Base-by-base conservation (phyloP, 1,139 yeast species). In the Geotrichum cucujoidarum region DNA sequence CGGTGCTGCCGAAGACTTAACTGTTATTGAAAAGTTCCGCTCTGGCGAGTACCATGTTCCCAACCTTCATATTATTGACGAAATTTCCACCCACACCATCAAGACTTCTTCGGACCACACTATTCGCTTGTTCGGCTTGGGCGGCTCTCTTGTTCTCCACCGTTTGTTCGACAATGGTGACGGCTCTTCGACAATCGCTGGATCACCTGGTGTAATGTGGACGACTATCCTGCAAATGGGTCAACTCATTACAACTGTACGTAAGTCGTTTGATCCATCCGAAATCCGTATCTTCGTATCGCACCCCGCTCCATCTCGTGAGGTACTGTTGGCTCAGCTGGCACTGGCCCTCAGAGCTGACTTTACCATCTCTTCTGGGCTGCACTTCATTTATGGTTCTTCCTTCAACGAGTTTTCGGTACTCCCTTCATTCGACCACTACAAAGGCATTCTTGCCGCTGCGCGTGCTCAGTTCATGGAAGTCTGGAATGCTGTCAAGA, bases 201-300 rank as follows among this genome's bases (percentile, higher is more conserved):
- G 95, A 0, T 83, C 81, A 53, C 75, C 80, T 11, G 92, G 94
- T 1, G 81, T 83, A 53, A 72, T 83, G 52, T 85, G 95, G 95
- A 75, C 83, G 27, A 81, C 86, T 7, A 68, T 83, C 51, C 64
- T 83, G 40, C 94, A 85, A 61, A 69, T 85, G 35, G 90, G 92
- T 2, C 81, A 79, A 60, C 69, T 79, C 43, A 68, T 78, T 29
- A 71, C 76, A 50, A 74, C 79, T 0, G 74, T 69, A 49, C 67
- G 70, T 58, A 52, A 66, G 49, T 58, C 69, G 44, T 65, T 66
- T 62, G 70, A 68, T 44, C 63, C 65, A 29, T 50, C 63, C 8
- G 77, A 83, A 47, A 76, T 83, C 43, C 78, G 83, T 51, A 64
- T 85, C 17, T 79, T 85, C 59, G 66, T 85, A 17, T 70, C 83